Evolutionary conservation across 176 grass and related monocot genomes (phyloP), one percentile per base, ranked within the genome.

Genomic region (Cymbopogon citratus): DNA sequence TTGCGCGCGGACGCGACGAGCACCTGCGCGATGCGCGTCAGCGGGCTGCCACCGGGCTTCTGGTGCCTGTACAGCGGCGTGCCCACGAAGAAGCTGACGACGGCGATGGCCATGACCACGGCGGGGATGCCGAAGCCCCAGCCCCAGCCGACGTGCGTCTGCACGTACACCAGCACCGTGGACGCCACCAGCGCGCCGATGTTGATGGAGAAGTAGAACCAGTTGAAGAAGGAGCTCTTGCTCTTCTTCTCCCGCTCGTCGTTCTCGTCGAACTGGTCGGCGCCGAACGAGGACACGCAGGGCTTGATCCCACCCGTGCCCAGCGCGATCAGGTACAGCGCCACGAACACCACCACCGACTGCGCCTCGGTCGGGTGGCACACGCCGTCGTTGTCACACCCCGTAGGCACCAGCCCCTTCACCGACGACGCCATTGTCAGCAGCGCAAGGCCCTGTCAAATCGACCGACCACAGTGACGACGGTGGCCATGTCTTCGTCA

Each of bases 141-240:
- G 5, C 86, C 45, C 94, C 94, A 97, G 51, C 94, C 94, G 2
- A 89, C 87, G 83, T 91, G 89, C n/a, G 84, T 89, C 91, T 97
- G 94, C 76, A 97, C 87, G 77, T 90, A 97, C 14, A 97, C 91
- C 64, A 97, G 83, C 83, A 93, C 91, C 3, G 94, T 91, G 28
- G 89, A 80, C 19, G 94, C 94, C 59, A 97, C 80, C n/a, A 97
- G 82, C 38, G 91, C 94, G 8, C 94, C 94, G 36, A 97, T 91
- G 73, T 97, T 97, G 78, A 97, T 93, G 23, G 94, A 97, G 83
- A 97, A 89, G 83, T 97, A 97, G 75, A 97, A 97, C 94, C 94
- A 97, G 61, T 97, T 97, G 81, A 97, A 97, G 46, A 97, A 97
- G 1, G 91, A 93, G 71, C 80, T 89, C 94, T 97, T 97, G 63